Evolutionary conservation across 768 basidiomycete species (phyloP).

Genomic region (Guyanaporus albipodus): DNA sequence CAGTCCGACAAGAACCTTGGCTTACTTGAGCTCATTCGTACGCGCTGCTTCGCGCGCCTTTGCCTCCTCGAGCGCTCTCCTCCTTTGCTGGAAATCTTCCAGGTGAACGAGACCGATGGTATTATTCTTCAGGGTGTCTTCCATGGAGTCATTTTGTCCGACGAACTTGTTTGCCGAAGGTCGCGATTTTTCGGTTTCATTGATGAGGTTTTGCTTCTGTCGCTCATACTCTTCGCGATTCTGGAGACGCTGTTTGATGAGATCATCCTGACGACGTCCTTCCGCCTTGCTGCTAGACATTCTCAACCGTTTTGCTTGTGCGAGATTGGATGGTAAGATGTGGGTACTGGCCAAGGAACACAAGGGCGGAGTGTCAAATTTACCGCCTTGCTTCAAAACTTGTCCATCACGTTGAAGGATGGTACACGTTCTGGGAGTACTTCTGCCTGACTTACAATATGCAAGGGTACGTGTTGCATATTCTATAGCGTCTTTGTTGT

Average conservation of each 20-base stretch:
- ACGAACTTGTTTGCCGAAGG: slow-evolving; percentile 88
- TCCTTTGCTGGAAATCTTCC: slow-evolving; percentile 87
- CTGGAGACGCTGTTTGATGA: slow-evolving; percentile 76
- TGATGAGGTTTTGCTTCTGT: slow-evolving; percentile 75
- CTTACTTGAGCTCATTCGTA: slow-evolving; percentile 85
- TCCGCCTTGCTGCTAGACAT: slow-evolving; percentile 81
- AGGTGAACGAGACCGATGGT: slow-evolving; percentile 90
- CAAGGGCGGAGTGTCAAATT: slow-evolving; percentile 29
- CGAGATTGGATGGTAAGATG: background rate
- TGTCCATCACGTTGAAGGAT: slow-evolving; percentile 37
- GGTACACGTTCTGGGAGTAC: slow-evolving; percentile 87
- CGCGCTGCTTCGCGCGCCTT: slow-evolving; percentile 86
- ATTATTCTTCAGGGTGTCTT: slow-evolving; percentile 84
- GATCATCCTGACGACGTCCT: slow-evolving; percentile 81
- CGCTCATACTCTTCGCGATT: slow-evolving; percentile 80
- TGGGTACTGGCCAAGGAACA: background rate
- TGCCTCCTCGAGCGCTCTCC: slow-evolving; percentile 88
- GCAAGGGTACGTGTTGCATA: slow-evolving; percentile 55
- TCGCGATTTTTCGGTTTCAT: slow-evolving; percentile 89
- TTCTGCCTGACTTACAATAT: slow-evolving; percentile 70
- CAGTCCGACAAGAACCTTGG: slow-evolving; percentile 21
- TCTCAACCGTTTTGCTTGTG: slow-evolving; percentile 14
- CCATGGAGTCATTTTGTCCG: slow-evolving; percentile 91
- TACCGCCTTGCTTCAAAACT: background rate
- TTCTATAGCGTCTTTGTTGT: background rate